These are phyloP conservation scores for Clathrospora elynae DNA, from an alignment of 2,329 filamentous ascomycete species.

Conservation along the genomic window DNA sequence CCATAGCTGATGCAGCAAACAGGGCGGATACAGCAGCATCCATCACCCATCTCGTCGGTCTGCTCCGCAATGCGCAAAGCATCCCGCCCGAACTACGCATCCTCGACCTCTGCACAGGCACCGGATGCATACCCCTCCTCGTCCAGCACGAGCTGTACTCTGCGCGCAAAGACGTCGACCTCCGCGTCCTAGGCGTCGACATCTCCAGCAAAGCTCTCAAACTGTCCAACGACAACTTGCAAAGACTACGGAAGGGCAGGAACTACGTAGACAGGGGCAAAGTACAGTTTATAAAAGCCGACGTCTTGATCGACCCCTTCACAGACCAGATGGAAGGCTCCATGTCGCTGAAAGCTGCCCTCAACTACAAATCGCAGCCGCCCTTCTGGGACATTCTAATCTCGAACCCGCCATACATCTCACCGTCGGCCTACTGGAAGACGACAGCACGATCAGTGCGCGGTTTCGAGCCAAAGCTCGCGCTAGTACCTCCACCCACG, in stretches of 20 bases:
- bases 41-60: conserved; percentile 36
- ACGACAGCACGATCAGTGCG: conserved; percentile 76
- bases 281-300: conserved; percentile 55
- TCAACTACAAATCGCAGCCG: conserved; percentile 21
- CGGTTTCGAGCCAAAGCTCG: conserved; percentile 77
- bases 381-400: conserved; percentile 67
- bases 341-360: conserved; percentile 20
- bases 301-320: conserved; percentile 58
- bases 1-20: conserved; percentile 15
- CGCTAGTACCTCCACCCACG: conserved; percentile 63
- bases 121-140: conserved; percentile 84
- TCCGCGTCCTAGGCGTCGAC: conserved; percentile 73
- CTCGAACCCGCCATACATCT: conserved; percentile 92
- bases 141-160: conserved; percentile 66
- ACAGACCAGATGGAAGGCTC: conserved; percentile 33
- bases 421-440: conserved; percentile 63
- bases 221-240: conserved; percentile 69
- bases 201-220: conserved; percentile 68
- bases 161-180: conserved; percentile 27
- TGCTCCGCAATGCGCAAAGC: conserved; percentile 29
- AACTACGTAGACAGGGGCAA: conserved; percentile 21
- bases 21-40: conserved; percentile 56
- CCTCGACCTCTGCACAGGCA: conserved; percentile 87
- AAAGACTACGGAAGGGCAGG: conserved; percentile 39
- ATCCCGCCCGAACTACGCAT: conserved; percentile 59